Conservation (phyloP, 2,329 filamentous ascomycete species). For the Beauveria brongniartii region DNA sequence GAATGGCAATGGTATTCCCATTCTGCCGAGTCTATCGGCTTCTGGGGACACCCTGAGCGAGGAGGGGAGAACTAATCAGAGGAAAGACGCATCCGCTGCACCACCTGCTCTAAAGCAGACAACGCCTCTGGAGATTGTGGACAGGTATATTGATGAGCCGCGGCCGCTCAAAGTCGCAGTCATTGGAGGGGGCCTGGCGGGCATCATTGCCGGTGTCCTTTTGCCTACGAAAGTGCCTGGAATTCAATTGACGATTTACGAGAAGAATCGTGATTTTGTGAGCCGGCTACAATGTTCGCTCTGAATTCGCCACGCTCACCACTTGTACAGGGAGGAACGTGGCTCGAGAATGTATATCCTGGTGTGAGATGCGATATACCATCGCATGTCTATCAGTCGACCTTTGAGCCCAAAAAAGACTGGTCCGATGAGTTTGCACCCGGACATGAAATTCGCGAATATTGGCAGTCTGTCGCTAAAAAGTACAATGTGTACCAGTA, state of each 20-base stretch:
- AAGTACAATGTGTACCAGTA: constrained; percentile 58
- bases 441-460: constrained; percentile 58
- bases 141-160: constrained; percentile 28
- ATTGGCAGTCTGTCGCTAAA: constrained; percentile 54
- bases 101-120: background rate
- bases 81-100: background rate
- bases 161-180: constrained; percentile 26
- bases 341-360: constrained; percentile 51
- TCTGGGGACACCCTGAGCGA: background rate
- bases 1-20: background rate
- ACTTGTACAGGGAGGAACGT: constrained; percentile 37
- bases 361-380: constrained; percentile 62
- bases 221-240: constrained; percentile 62
- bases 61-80: background rate
- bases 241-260: constrained; percentile 56
- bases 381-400: constrained; percentile 61
- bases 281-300: constrained; percentile 19
- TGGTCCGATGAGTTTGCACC: constrained; percentile 63
- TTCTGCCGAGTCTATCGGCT: background rate
- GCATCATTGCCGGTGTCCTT: constrained; percentile 50
- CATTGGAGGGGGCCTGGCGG: constrained; percentile 29
- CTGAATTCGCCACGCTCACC: background rate
- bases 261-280: constrained; percentile 62
- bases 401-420: constrained; percentile 58
- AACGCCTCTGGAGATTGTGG: constrained; percentile 13